Conservation (phyloP, 1,284 basidiomycete species). For the Xerocomus amazonicus region DNA sequence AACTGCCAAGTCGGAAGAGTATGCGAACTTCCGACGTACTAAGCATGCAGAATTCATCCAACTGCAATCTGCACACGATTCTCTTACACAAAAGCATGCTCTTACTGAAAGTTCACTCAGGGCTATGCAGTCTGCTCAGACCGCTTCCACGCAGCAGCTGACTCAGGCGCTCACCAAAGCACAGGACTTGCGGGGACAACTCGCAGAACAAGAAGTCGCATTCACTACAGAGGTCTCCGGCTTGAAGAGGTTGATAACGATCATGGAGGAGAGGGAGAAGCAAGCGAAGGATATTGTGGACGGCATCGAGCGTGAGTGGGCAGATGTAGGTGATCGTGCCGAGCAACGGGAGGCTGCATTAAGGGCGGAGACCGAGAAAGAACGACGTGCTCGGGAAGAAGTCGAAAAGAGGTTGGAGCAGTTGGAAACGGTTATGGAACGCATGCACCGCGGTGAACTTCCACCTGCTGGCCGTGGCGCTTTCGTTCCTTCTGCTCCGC, state of each 20-base stretch:
- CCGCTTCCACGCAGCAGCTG: constrained; percentile 62
- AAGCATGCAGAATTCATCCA: constrained; percentile 73
- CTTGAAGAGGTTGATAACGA: constrained; percentile 65
- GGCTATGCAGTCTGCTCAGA: constrained; percentile 66
- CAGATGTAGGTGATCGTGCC: constrained; percentile 63
- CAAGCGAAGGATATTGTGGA: constrained; percentile 77
- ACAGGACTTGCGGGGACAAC: constrained; percentile 65
- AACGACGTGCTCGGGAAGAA: constrained; percentile 55
- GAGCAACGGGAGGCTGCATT: constrained; percentile 63
- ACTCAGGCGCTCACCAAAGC: constrained; percentile 67
- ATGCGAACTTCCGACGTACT: constrained; percentile 63
- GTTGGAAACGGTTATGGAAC: constrained; percentile 59
- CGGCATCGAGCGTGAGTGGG: constrained; percentile 76
- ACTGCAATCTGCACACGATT: constrained; percentile 71
- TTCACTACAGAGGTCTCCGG: constrained; percentile 73
- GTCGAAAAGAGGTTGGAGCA: constrained; percentile 60
- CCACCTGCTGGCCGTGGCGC: constrained; percentile 49
- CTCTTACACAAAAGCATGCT: constrained; percentile 58
- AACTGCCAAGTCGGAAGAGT: constrained; percentile 64
- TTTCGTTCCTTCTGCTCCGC: constrained; percentile 45
- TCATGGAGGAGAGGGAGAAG: constrained; percentile 82
- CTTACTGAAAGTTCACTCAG: constrained; percentile 64
- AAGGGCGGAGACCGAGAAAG: constrained; percentile 63
- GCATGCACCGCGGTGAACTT: constrained; percentile 66
- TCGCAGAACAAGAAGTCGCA: constrained; percentile 76